Percentiles rank a stretch among this genome's conserved stretches.
phyloP scores from a whole-genome alignment of 2,329 filamentous ascomycete genomes.

The Pestalotiopsis sp. region DNA sequence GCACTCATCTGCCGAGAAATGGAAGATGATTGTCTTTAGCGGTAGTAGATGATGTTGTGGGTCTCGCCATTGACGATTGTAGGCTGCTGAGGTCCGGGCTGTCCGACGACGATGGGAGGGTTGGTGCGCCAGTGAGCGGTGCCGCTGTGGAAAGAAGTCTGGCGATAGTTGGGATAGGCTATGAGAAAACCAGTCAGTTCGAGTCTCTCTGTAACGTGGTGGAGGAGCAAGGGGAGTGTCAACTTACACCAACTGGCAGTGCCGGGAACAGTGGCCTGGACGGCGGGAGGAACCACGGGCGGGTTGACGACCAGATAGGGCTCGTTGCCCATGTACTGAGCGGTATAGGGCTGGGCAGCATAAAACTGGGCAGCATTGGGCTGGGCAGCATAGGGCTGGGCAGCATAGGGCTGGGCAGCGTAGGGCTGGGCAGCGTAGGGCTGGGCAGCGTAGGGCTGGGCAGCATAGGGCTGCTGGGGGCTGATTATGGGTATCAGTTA shows the following conservation, averaged over 20 bases:
- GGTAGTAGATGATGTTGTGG: not conserved
- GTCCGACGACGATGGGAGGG: not conserved
- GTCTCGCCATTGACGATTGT: not conserved
- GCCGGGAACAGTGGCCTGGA: not conserved
- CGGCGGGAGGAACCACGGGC: not conserved
- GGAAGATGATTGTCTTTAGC: not conserved
- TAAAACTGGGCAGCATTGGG: not conserved
- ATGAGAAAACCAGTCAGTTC: not conserved
- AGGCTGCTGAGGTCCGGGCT: not conserved
- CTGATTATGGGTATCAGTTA: not conserved
- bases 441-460: not conserved
- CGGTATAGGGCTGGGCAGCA: not conserved
- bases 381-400: not conserved
- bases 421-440: no score
- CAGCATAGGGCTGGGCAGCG: not conserved
- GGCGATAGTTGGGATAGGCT: constrained; percentile 6
- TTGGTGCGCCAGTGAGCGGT: constrained; percentile 3
- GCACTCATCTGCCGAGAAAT: no score
- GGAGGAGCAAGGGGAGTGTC: not conserved
- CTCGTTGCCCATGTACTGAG: not conserved
- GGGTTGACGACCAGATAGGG: constrained; percentile 4
- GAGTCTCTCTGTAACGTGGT: not conserved
- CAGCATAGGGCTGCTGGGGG: not conserved
- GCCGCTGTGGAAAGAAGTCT: constrained; percentile 1
- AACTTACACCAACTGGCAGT: constrained; percentile 8